phyloP scores from a whole-genome alignment of 2,329 filamentous ascomycete genomes.

The Chaetothyriales sp. region DNA sequence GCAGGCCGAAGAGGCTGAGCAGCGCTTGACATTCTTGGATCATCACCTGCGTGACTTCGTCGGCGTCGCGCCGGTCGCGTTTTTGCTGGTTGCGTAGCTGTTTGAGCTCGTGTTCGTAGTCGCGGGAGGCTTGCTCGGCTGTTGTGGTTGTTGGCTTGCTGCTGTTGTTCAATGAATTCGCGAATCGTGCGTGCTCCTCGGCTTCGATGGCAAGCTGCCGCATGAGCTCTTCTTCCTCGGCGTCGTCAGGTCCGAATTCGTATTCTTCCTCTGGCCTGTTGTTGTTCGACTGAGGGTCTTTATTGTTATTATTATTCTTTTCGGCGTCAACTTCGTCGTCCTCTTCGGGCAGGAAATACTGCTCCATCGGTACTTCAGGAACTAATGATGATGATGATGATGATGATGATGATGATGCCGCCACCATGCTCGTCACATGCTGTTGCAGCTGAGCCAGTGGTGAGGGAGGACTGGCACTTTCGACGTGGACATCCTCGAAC shows the following conservation, averaged over 20 bases:
- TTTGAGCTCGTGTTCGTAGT: constrained; percentile 77
- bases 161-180: constrained; percentile 64
- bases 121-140: constrained; percentile 51
- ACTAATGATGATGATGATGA: neutral
- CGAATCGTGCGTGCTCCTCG: constrained; percentile 86
- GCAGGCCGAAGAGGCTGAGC: constrained; percentile 76
- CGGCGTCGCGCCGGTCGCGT: constrained; percentile 86
- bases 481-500: constrained; percentile 11
- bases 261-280: constrained; percentile 30
- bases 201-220: constrained; percentile 76
- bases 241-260: constrained; percentile 62
- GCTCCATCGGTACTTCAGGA: neutral
- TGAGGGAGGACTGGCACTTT: neutral
- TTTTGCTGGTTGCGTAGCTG: constrained; percentile 86
- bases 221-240: constrained; percentile 68
- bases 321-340: constrained; percentile 17
- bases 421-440: neutral
- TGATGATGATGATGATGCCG: neutral
- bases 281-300: too few relatives aligned
- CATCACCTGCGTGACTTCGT: constrained; percentile 95
- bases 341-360: constrained; percentile 3
- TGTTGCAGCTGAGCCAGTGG: constrained; percentile 2
- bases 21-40: constrained; percentile 86
- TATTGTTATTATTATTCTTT: constrained; percentile 19
- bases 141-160: constrained; percentile 46